These are phyloP conservation scores for Trichophyton simii DNA, from an alignment of 2,329 filamentous ascomycete genomes.

Conservation along the genomic window DNA sequence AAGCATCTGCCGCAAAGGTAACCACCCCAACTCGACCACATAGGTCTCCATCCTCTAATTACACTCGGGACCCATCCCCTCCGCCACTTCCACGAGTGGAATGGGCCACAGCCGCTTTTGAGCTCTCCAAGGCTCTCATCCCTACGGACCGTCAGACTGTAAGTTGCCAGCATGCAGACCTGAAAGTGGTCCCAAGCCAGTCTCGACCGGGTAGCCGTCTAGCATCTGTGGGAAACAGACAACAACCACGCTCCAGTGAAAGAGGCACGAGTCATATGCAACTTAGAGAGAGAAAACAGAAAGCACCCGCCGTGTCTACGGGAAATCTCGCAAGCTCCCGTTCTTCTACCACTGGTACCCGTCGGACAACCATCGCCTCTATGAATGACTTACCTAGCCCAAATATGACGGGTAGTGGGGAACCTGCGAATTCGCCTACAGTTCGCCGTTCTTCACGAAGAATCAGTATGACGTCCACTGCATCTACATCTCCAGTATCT, in stretches of 20 bases:
- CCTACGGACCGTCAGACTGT: slow-evolving; percentile 60
- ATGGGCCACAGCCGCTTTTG: slow-evolving; percentile 73
- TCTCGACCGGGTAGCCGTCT: slow-evolving; percentile 53
- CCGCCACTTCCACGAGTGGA: slow-evolving; percentile 69
- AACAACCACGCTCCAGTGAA: slow-evolving; percentile 34
- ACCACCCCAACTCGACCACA: slow-evolving; percentile 52
- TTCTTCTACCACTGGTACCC: slow-evolving; percentile 26
- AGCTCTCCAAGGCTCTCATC: slow-evolving; percentile 70
- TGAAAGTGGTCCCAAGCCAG: slow-evolving; percentile 55
- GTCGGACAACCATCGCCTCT: slow-evolving; percentile 51
- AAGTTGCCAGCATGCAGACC: slow-evolving; percentile 66
- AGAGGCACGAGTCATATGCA: slow-evolving; percentile 44
- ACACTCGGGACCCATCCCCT: slow-evolving; percentile 36
- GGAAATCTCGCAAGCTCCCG: slow-evolving; percentile 40
- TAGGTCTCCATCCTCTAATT: slow-evolving; percentile 19
- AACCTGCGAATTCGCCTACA: neutral
- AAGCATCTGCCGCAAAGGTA: slow-evolving; percentile 73
- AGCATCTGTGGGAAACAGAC: slow-evolving; percentile 29
- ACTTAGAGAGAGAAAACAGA: slow-evolving; percentile 56
- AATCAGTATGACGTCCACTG: slow-evolving; percentile 22
- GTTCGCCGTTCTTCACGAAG: slow-evolving; percentile 14
- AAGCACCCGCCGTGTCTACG: slow-evolving; percentile 34
- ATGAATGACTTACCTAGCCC: slow-evolving; percentile 34
- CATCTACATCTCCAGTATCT: slow-evolving; percentile 6
- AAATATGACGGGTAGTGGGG: slow-evolving; percentile 15